Conservation (phyloP, 2,329 filamentous ascomycete genomes). For the Didymella pinodella region DNA sequence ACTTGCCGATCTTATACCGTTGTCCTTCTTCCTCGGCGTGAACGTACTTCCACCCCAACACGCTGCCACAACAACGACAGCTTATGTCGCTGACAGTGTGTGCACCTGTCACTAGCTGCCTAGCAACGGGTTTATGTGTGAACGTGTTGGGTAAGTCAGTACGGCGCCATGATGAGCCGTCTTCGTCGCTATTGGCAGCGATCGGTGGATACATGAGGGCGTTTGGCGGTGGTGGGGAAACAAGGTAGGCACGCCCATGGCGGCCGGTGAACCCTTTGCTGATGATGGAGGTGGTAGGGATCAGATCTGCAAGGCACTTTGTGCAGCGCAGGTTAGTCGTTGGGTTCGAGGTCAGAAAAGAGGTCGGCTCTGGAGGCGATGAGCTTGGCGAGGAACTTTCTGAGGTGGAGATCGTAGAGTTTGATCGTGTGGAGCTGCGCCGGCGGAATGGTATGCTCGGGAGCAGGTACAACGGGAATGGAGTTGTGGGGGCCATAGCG, state of each 20-base stretch:
- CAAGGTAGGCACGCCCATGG: slow-evolving; percentile 70
- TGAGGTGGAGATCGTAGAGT: slow-evolving; percentile 36
- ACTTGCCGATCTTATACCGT: slow-evolving; percentile 72
- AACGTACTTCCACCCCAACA: slow-evolving; percentile 72
- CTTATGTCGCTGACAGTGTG: slow-evolving; percentile 69
- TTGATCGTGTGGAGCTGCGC: slow-evolving; percentile 51
- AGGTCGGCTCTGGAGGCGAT: slow-evolving; percentile 36
- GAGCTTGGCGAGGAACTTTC: slow-evolving; percentile 20
- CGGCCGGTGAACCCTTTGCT: slow-evolving; percentile 71
- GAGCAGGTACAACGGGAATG: slow-evolving; percentile 53
- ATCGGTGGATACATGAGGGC: slow-evolving; percentile 28
- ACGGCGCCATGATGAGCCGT: slow-evolving; percentile 21
- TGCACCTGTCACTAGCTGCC: slow-evolving; percentile 68
- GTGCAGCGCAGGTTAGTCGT: slow-evolving; percentile 66
- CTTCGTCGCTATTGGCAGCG: slow-evolving; percentile 23
- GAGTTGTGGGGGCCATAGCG: slow-evolving; percentile 41
- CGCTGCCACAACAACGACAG: slow-evolving; percentile 63
- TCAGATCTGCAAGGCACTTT: slow-evolving; percentile 66
- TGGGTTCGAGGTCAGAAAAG: slow-evolving; percentile 44
- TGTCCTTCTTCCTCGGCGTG: slow-evolving; percentile 68
- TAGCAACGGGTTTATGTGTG: slow-evolving; percentile 63
- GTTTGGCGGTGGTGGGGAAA: slow-evolving; percentile 55
- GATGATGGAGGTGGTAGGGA: slow-evolving; percentile 66
- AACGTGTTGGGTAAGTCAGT: slow-evolving; percentile 65
- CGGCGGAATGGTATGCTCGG: slow-evolving; percentile 51